These are phyloP conservation scores for Gossypium raimondii DNA, from an alignment of 345 rosid genomes.

Conservation along the genomic window DNA sequence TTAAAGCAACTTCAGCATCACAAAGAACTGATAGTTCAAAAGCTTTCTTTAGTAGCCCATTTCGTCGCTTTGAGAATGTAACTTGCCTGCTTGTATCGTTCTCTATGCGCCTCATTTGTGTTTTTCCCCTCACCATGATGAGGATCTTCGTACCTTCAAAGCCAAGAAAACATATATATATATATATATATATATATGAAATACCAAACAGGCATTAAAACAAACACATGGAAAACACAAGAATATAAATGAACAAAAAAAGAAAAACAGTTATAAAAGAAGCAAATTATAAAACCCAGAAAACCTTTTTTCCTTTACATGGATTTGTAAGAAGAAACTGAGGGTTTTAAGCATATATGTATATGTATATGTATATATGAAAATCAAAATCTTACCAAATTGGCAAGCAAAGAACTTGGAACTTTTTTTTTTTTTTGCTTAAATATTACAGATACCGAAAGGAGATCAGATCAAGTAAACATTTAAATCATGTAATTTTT, in stretches of 20 bases:
- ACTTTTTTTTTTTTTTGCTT: neutral
- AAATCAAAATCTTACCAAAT: neutral
- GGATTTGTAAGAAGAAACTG: slow-evolving; percentile 1
- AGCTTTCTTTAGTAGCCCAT: slow-evolving; percentile 20
- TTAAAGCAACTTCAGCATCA: slow-evolving; percentile 29
- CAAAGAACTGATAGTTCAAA: slow-evolving; percentile 23
- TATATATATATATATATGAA: neutral
- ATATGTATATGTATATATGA: neutral
- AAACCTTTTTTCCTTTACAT: neutral
- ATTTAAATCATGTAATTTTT: neutral
- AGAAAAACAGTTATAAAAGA: neutral
- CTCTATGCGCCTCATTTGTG: slow-evolving; percentile 47
- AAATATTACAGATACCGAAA: neutral
- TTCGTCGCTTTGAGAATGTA: slow-evolving; percentile 32
- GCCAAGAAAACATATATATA: neutral
- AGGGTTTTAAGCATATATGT: neutral
- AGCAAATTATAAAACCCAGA: neutral
- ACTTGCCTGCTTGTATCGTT: slow-evolving; percentile 48
- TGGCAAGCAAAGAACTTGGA: neutral
- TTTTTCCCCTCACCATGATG: slow-evolving; percentile 49
- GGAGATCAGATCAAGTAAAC: neutral
- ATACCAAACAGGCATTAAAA: neutral
- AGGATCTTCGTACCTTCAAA: neutral
- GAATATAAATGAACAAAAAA: too few species aligned
- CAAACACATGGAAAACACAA: neutral